A percentile compares a stretch with the other conserved stretches of the same genome.
Conservation (phyloP, 495 filamentous ascomycete genomes). For the Aspergillus sparsus region DNA sequence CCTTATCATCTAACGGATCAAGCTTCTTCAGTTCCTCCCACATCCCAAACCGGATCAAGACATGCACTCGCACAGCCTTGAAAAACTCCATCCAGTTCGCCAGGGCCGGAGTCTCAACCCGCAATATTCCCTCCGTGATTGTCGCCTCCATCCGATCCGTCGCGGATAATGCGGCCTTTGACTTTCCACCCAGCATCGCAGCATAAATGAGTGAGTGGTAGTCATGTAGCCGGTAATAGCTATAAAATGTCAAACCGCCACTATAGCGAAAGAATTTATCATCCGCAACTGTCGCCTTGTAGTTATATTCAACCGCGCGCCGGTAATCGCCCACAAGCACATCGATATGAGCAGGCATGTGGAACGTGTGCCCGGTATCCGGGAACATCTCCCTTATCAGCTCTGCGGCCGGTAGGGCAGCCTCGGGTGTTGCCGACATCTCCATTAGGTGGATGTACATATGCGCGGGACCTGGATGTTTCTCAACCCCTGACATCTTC, state of each 20-base stretch:
- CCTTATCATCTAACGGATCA: conserved; percentile 47
- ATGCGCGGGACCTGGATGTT: conserved; percentile 62
- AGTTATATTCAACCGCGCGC: conserved; percentile 57
- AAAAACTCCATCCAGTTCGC: conserved; percentile 67
- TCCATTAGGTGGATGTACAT: conserved; percentile 71
- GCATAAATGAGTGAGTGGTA: conserved; percentile 66
- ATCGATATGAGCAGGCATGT: conserved; percentile 70
- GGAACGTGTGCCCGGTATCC: conserved; percentile 62
- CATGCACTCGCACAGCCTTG: conserved; percentile 59
- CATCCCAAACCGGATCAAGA: conserved; percentile 62
- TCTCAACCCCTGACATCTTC: conserved; percentile 28
- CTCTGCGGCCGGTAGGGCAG: conserved; percentile 54
- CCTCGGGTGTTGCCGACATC: conserved; percentile 62
- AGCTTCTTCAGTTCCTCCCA: conserved; percentile 59
- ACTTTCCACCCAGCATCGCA: conserved; percentile 67
- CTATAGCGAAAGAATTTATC: conserved; percentile 52
- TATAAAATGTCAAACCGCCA: conserved; percentile 62
- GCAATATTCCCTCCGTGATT: conserved; percentile 55
- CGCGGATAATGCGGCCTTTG: conserved; percentile 51
- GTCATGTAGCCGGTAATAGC: conserved; percentile 62
- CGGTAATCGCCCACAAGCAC: conserved; percentile 64
- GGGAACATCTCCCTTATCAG: conserved; percentile 60
- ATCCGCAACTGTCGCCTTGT: conserved; percentile 57
- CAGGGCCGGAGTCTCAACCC: conserved; percentile 57
- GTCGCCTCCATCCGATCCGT: conserved; percentile 50